Percentiles rank a stretch among this genome's conserved stretches.
Evolutionary conservation across 2,329 filamentous ascomycete species (phyloP).

Genomic region (Aspergillus terreus): DNA sequence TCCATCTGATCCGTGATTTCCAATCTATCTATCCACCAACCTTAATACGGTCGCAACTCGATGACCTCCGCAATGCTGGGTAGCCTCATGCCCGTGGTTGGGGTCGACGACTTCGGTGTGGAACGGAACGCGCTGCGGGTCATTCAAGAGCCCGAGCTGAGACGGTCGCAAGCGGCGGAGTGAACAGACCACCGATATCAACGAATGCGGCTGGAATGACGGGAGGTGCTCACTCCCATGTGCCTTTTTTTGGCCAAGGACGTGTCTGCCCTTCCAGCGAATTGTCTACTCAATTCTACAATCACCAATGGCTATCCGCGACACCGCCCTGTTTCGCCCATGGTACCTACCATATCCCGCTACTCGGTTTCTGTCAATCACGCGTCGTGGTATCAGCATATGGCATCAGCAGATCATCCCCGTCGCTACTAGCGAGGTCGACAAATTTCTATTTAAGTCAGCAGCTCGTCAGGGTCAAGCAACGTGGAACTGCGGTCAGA

Average conservation of each 20-base stretch:
- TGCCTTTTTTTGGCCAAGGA: neutral
- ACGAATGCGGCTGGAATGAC: conserved; percentile 16
- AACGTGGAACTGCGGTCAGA: no score
- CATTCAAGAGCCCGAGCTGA: neutral
- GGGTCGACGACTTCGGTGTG: conserved; percentile 3
- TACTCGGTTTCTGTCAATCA: no score
- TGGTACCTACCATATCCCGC: no score
- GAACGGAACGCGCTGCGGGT: conserved; percentile 3
- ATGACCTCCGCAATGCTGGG: neutral
- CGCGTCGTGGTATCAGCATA: no score
- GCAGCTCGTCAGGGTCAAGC: no score
- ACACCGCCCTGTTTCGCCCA: no score
- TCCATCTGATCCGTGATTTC: neutral
- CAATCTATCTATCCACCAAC: neutral
- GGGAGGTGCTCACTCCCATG: neutral
- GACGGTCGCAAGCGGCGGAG: conserved; percentile 18
- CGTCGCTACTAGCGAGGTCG: no score
- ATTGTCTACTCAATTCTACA: neutral
- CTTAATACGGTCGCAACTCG: neutral
- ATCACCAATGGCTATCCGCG: no score
- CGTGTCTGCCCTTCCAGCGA: neutral
- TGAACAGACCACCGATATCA: conserved; percentile 8
- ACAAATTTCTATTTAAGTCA: no score
- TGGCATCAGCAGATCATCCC: no score
- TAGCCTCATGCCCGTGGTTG: neutral